Conservation (phyloP, 306 rosid species). For the Cucumis hystrix region DNA sequence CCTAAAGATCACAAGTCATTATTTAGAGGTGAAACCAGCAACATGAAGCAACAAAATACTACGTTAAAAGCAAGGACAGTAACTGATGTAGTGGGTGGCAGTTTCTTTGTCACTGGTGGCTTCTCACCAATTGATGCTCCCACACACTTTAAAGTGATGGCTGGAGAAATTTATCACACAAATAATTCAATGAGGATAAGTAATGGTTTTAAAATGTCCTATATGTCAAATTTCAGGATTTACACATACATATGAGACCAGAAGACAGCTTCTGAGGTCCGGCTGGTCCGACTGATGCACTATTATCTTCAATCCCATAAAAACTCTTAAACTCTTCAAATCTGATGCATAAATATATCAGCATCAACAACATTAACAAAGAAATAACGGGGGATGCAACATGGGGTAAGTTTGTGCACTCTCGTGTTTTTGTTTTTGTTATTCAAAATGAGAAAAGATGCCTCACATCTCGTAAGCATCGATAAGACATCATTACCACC, state of each 20-base stretch:
- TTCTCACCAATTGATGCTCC: slow-evolving; percentile 96
- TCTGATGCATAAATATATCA: slow-evolving; percentile 24
- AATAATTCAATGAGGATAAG: not conserved
- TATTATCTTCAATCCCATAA: slow-evolving; percentile 82
- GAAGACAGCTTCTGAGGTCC: slow-evolving; percentile 76
- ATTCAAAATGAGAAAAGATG: not conserved
- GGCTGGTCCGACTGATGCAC: slow-evolving; percentile 24
- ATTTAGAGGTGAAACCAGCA: not conserved
- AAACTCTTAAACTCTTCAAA: slow-evolving; percentile 56
- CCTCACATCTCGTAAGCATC: not conserved
- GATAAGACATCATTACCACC: not conserved
- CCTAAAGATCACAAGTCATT: slow-evolving; percentile 19
- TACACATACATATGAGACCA: slow-evolving; percentile 58
- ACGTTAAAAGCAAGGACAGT: not conserved
- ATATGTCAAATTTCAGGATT: not conserved
- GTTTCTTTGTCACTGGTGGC: slow-evolving; percentile 58
- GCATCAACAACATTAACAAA: not conserved
- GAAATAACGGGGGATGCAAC: not conserved
- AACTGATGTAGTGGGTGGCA: slow-evolving; percentile 83
- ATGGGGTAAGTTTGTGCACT: not conserved
- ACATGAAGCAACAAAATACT: not conserved
- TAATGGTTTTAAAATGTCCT: not conserved
- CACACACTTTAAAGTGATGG: slow-evolving; percentile 69
- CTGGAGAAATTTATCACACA: slow-evolving; percentile 29
- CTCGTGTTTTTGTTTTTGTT: not conserved